A percentile compares a stretch with the other conserved stretches of the same genome.
These are phyloP conservation scores for Beta vulgaris DNA, from an alignment of 148 eudicot species.

Conservation along the genomic window DNA sequence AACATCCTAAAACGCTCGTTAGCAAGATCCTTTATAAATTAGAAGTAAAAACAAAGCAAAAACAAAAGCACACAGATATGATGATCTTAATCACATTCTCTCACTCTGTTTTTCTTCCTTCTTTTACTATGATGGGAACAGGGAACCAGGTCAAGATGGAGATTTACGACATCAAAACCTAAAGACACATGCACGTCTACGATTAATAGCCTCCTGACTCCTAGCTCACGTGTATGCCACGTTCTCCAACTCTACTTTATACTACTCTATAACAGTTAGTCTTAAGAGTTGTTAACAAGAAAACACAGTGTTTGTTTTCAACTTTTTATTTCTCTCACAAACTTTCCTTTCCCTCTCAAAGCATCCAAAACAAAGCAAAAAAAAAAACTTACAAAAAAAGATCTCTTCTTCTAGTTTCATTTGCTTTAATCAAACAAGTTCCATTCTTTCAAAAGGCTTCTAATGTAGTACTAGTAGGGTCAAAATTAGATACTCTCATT, in stretches of 20 bases:
- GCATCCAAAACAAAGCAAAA: slow-evolving; percentile 20
- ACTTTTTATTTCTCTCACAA: not conserved
- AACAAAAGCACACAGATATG: too few relatives aligned
- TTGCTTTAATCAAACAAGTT: slow-evolving; percentile 6
- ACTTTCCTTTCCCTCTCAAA: slow-evolving; percentile 33
- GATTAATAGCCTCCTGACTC: slow-evolving; percentile 11
- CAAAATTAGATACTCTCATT: not conserved
- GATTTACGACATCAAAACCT: slow-evolving; percentile 4
- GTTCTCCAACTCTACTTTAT: slow-evolving; percentile 35
- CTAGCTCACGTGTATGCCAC: slow-evolving; percentile 62
- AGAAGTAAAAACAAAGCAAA: too few relatives aligned
- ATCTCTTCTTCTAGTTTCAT: not conserved
- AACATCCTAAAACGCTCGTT: too few relatives aligned
- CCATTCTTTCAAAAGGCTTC: slow-evolving; percentile 28
- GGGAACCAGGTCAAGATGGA: slow-evolving; percentile 11
- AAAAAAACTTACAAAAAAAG: not conserved
- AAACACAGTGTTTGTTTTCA: not conserved
- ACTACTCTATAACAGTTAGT: not conserved
- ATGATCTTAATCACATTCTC: too few relatives aligned
- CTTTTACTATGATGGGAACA: too few relatives aligned
- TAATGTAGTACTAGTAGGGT: slow-evolving; percentile 25
- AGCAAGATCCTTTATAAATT: too few relatives aligned
- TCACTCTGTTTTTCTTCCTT: too few relatives aligned
- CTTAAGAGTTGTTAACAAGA: not conserved
- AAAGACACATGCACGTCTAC: slow-evolving; percentile 37